Evolutionary conservation across 805 yeast genomes (phyloP).

Genomic region (Candida alai): DNA sequence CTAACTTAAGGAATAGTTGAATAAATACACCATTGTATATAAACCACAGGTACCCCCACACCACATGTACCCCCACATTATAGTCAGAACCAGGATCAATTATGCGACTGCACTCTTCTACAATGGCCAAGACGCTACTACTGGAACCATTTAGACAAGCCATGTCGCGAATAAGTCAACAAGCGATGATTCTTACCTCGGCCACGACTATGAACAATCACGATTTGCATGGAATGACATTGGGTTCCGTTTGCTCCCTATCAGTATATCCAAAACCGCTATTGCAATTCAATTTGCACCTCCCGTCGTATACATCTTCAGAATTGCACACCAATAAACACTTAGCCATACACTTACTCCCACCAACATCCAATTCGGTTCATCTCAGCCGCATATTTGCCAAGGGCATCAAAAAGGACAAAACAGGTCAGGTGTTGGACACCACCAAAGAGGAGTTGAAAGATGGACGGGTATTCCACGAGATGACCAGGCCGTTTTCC

Average conservation of each 20-base stretch:
- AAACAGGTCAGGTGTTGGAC: constrained; percentile 20
- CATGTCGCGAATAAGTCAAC: constrained; percentile 37
- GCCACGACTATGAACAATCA: constrained; percentile 14
- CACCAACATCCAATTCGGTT: constrained; percentile 55
- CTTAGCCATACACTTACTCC: constrained; percentile 74
- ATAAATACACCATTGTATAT: too few relatives aligned
- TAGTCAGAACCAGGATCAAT: too few relatives aligned
- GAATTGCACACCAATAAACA: constrained; percentile 50
- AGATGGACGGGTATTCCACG: constrained; percentile 39
- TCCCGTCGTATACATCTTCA: constrained; percentile 78
- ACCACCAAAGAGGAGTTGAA: constrained; percentile 18
- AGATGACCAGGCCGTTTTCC: constrained; percentile 54
- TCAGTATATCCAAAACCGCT: constrained; percentile 75
- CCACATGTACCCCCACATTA: too few relatives aligned
- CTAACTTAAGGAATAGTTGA: too few relatives aligned
- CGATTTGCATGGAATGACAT: constrained; percentile 66
- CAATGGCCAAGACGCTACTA: neutral
- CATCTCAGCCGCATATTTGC: constrained; percentile 63
- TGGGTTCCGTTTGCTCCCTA: constrained; percentile 81
- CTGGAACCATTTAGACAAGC: constrained; percentile 23
- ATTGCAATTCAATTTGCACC: constrained; percentile 79
- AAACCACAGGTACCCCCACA: too few relatives aligned
- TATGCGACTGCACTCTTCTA: too few relatives aligned
- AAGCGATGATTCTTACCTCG: constrained; percentile 43
- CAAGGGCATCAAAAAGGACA: constrained; percentile 50